A percentile compares a stretch with the other conserved stretches of the same genome.
Evolutionary conservation across 257 asterid species (phyloP).

Genomic region (Verbascum thapsus): DNA sequence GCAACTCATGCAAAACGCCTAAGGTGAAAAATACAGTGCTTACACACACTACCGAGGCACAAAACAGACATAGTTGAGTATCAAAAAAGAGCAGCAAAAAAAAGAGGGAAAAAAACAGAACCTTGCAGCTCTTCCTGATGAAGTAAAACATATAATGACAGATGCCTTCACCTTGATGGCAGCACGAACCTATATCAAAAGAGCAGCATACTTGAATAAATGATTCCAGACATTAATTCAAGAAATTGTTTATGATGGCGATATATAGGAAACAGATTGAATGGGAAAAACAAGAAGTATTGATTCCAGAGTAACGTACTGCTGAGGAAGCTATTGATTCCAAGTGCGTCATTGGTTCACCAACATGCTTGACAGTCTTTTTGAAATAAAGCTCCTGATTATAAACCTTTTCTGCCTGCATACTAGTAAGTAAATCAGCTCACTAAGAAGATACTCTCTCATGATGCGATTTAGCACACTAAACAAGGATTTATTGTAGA

Average conservation of each 20-base stretch:
- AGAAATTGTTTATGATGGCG: not conserved
- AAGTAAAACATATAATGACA: constrained; percentile 86
- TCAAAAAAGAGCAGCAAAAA: too few species aligned
- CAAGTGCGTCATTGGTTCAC: constrained; percentile 90
- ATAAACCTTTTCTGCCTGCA: constrained; percentile 89
- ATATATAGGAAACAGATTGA: not conserved
- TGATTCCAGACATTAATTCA: not conserved
- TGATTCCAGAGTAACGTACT: constrained; percentile 38
- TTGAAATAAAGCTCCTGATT: constrained; percentile 86
- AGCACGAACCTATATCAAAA: constrained; percentile 71
- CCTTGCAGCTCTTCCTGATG: constrained; percentile 98
- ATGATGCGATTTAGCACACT: not conserved
- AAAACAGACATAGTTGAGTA: not conserved
- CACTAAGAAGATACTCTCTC: constrained; percentile 15
- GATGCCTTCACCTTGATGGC: constrained; percentile 95
- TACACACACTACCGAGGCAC: not conserved
- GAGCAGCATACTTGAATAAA: not conserved
- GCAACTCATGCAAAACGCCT: not conserved
- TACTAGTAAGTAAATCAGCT: not conserved
- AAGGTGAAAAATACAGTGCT: not conserved
- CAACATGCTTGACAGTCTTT: constrained; percentile 65
- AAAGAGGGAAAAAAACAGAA: constrained; percentile 9
- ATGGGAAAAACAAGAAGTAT: not conserved
- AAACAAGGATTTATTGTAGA: not conserved
- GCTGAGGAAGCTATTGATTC: constrained; percentile 94